Conservation (phyloP, 2,329 filamentous ascomycete genomes). For the Fusarium armeniacum region DNA sequence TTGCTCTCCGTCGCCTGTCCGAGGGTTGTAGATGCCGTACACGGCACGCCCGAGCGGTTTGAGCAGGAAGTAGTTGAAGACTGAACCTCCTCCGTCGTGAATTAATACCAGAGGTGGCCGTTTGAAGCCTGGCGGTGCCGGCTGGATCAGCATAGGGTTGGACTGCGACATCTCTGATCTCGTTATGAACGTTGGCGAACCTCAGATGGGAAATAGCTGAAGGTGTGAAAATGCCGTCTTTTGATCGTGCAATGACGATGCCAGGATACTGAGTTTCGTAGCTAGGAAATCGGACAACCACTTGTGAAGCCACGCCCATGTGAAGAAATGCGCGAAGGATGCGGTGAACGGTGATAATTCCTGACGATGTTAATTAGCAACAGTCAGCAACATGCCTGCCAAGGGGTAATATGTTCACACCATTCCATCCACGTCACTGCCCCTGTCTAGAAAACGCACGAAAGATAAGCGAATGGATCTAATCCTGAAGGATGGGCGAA, state of each 20-base stretch:
- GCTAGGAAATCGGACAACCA: constrained; percentile 9
- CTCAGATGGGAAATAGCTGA: constrained; percentile 9
- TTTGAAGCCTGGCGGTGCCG: constrained; percentile 7
- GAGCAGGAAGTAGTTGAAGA: constrained; percentile 15
- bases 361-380: no score
- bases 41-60: constrained; percentile 13
- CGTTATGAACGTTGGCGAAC: constrained; percentile 13
- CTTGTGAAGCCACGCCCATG: constrained; percentile 2
- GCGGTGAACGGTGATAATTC: no score
- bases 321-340: background rate
- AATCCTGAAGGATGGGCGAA: background rate
- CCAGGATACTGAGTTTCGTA: constrained; percentile 8
- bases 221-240: constrained; percentile 6
- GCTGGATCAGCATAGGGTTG: constrained; percentile 16
- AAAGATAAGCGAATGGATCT: constrained; percentile 2
- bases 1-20: constrained; percentile 14
- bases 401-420: background rate
- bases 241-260: constrained; percentile 9
- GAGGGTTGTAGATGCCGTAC: constrained; percentile 14
- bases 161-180: constrained; percentile 9
- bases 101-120: constrained; percentile 15
- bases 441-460: constrained; percentile 10
- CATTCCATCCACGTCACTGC: constrained; percentile 4
- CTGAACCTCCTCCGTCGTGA: constrained; percentile 14
- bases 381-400: background rate